phyloP scores from a whole-genome alignment of 345 rosid genomes.

The Sapria himalayana region DNA sequence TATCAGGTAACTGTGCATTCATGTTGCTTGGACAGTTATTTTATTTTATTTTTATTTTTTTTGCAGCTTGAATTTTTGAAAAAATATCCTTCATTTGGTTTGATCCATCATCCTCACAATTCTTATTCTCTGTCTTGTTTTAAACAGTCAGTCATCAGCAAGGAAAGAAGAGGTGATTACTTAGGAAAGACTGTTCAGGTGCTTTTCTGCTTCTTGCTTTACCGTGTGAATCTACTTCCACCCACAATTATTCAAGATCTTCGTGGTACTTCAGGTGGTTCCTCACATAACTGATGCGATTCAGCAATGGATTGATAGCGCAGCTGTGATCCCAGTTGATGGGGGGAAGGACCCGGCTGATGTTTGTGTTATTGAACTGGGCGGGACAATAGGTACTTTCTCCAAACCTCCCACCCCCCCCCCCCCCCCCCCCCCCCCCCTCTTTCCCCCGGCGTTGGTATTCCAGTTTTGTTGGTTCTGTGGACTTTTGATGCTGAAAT shows the following conservation, averaged over 20 bases:
- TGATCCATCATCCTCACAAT: too few species aligned
- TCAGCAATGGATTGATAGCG: slow-evolving; percentile 95
- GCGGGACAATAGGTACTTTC: slow-evolving; percentile 83
- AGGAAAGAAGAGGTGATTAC: slow-evolving; percentile 90
- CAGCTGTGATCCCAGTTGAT: slow-evolving; percentile 62
- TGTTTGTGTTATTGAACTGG: slow-evolving; percentile 95
- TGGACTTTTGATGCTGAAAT: too few species aligned
- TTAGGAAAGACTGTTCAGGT: slow-evolving; percentile 99
- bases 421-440: too few species aligned
- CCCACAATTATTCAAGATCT: background rate
- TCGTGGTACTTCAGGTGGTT: slow-evolving; percentile 40
- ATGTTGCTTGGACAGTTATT: too few species aligned
- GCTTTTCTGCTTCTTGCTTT: background rate
- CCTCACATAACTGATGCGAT: slow-evolving; percentile 94
- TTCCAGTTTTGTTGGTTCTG: too few species aligned
- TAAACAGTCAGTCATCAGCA: slow-evolving; percentile 57
- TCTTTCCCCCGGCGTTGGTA: too few species aligned
- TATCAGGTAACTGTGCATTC: slow-evolving; percentile 42
- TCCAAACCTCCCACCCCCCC: too few species aligned
- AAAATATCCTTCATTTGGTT: too few species aligned
- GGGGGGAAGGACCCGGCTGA: slow-evolving; percentile 75
- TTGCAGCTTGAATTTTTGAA: too few species aligned
- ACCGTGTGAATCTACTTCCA: slow-evolving; percentile 2
- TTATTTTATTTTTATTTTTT: too few species aligned
- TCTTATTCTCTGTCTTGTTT: background rate